Percentiles rank a stretch among this genome's conserved stretches.
Conservation (phyloP, 1,139 yeast species). For the Scheffersomyces illinoinensis region DNA sequence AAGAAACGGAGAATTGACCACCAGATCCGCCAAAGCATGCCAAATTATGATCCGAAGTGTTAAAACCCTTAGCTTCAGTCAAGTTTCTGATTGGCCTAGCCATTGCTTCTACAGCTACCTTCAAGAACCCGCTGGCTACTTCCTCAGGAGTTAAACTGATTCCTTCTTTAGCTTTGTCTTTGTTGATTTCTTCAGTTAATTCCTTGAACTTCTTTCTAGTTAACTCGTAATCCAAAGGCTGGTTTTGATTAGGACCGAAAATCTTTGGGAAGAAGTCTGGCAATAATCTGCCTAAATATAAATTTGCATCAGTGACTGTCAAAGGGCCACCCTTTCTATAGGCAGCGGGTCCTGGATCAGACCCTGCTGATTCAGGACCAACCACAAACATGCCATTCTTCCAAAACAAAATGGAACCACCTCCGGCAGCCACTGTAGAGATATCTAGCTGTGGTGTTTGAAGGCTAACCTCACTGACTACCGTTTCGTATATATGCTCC, state of each 20-base stretch:
- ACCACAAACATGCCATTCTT: slow-evolving; percentile 48
- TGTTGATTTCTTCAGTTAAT: slow-evolving; percentile 35
- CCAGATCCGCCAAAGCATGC: slow-evolving; percentile 53
- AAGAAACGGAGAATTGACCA: slow-evolving; percentile 43
- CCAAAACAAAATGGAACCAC: slow-evolving; percentile 49
- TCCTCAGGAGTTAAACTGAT: slow-evolving; percentile 34
- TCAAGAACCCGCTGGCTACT: slow-evolving; percentile 45
- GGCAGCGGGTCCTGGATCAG: slow-evolving; percentile 51
- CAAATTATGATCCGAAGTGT: slow-evolving; percentile 42
- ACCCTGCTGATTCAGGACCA: slow-evolving; percentile 50
- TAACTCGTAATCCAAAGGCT: slow-evolving; percentile 36
- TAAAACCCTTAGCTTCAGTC: slow-evolving; percentile 46
- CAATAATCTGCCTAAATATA: slow-evolving; percentile 40
- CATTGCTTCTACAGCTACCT: slow-evolving; percentile 49
- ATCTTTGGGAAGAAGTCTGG: slow-evolving; percentile 45
- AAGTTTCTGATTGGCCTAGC: slow-evolving; percentile 47
- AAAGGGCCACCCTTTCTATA: slow-evolving; percentile 49
- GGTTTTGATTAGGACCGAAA: slow-evolving; percentile 45
- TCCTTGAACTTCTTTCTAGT: slow-evolving; percentile 30
- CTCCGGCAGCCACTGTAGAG: slow-evolving; percentile 51
- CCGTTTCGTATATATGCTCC: slow-evolving; percentile 47
- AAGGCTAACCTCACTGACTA: slow-evolving; percentile 42
- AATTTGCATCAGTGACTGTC: slow-evolving; percentile 49
- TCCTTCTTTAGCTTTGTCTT: slow-evolving; percentile 20
- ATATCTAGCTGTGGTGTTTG: slow-evolving; percentile 50